phyloP scores from a whole-genome alignment of 2,329 filamentous ascomycete species.

The Thermoascus crustaceus region DNA sequence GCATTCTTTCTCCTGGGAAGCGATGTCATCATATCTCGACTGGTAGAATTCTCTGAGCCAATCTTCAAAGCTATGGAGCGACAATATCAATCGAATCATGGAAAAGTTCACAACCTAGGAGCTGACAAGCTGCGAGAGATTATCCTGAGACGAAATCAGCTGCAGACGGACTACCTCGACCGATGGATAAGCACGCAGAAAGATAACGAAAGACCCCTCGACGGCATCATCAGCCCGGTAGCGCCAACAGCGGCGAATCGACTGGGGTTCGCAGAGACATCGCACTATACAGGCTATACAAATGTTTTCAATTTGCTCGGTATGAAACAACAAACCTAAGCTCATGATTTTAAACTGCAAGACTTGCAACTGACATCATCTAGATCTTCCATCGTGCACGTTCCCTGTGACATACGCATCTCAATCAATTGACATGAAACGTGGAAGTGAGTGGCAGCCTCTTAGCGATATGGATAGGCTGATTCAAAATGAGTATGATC shows the following conservation, averaged over 20 bases:
- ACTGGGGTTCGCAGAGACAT: slow-evolving; percentile 18
- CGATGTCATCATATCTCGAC: slow-evolving; percentile 16
- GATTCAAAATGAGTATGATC: slow-evolving; percentile 19
- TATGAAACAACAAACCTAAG: too few species aligned
- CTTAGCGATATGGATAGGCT: slow-evolving; percentile 19
- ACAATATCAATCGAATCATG: too few species aligned
- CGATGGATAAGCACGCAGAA: slow-evolving; percentile 14
- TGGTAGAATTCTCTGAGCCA: slow-evolving; percentile 19
- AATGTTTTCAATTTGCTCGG: slow-evolving; percentile 16
- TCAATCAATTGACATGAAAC: slow-evolving; percentile 12
- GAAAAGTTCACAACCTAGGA: too few species aligned
- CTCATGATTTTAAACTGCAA: too few species aligned
- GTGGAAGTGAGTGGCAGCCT: slow-evolving; percentile 21
- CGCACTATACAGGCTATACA: too few species aligned
- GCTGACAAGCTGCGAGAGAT: slow-evolving; percentile 21
- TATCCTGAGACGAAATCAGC: slow-evolving; percentile 18
- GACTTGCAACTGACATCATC: slow-evolving; percentile 18
- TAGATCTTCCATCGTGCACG: slow-evolving; percentile 18
- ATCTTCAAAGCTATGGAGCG: slow-evolving; percentile 13
- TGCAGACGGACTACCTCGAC: slow-evolving; percentile 15
- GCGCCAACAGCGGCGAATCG: slow-evolving; percentile 10
- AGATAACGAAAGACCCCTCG: slow-evolving; percentile 8
- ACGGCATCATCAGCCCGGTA: slow-evolving; percentile 12
- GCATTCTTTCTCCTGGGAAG: not conserved
- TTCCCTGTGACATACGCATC: slow-evolving; percentile 6